These are phyloP conservation scores for Quercus parvula DNA, from an alignment of 306 rosid genomes.

Conservation along the genomic window DNA sequence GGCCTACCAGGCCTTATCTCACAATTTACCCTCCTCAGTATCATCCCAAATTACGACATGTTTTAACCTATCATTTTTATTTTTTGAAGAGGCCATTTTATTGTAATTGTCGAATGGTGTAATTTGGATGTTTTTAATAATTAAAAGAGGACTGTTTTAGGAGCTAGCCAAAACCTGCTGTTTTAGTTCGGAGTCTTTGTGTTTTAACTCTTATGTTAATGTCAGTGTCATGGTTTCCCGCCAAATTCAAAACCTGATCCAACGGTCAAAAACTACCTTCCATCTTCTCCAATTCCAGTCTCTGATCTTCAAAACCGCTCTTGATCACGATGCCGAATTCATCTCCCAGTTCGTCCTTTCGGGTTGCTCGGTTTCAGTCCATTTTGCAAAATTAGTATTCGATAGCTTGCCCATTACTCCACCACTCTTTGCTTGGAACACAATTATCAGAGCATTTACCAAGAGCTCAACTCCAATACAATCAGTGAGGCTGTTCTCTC, in stretches of 20 bases:
- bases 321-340: conserved; percentile 25
- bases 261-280: conserved; percentile 7
- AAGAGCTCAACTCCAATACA: conserved; percentile 24
- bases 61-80: too few relatives aligned
- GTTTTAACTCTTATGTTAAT: neutral
- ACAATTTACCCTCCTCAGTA: too few relatives aligned
- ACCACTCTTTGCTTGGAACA: conserved; percentile 49
- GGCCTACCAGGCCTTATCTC: too few relatives aligned
- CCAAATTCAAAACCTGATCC: conserved; percentile 19
- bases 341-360: conserved; percentile 19
- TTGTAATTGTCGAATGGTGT: too few relatives aligned
- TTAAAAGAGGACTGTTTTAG: too few relatives aligned
- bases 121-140: too few relatives aligned
- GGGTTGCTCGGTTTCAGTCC: conserved; percentile 30
- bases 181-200: neutral
- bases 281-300: conserved; percentile 48
- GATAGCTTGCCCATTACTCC: conserved; percentile 33
- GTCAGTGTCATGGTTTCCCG: conserved; percentile 17
- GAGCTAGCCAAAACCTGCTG: neutral
- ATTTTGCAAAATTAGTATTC: conserved; percentile 30
- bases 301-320: conserved; percentile 36
- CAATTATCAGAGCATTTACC: conserved; percentile 39
- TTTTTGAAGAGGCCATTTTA: too few relatives aligned
- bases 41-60: too few relatives aligned
- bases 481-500: conserved; percentile 37